Percentiles rank a stretch among this genome's conserved stretches.
Evolutionary conservation across 2,329 filamentous ascomycete genomes (phyloP).

Genomic region (Beauveria brongniartii): DNA sequence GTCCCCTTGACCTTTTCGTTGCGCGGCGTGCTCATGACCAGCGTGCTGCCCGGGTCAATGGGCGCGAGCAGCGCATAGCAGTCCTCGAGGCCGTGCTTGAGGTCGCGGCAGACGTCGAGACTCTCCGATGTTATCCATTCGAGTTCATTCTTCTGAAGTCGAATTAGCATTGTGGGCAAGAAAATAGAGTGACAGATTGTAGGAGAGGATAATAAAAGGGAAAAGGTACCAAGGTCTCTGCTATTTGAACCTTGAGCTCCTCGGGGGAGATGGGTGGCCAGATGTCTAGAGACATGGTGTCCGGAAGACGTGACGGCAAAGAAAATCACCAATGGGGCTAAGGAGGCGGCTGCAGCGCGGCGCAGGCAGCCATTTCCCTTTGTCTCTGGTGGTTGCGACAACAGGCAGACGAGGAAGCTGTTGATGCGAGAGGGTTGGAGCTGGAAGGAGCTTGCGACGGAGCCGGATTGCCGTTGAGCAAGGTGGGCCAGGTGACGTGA

Average conservation of each 20-base stretch:
- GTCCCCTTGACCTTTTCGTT: slow-evolving; percentile 90
- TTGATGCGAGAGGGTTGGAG: neutral
- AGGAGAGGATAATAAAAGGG: neutral
- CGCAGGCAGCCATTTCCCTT: slow-evolving; percentile 21
- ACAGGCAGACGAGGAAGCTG: neutral
- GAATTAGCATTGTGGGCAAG: slow-evolving; percentile 21
- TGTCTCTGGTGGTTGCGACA: neutral
- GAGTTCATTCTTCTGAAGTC: slow-evolving; percentile 40
- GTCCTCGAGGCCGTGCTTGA: slow-evolving; percentile 68
- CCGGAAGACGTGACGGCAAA: neutral
- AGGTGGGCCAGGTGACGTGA: slow-evolving; percentile 6
- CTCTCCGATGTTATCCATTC: slow-evolving; percentile 47
- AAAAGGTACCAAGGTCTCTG: slow-evolving; percentile 41
- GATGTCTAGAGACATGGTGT: slow-evolving; percentile 47
- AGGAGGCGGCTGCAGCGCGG: slow-evolving; percentile 7
- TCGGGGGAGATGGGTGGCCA: slow-evolving; percentile 46
- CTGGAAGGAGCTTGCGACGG: neutral
- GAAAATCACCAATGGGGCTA: neutral
- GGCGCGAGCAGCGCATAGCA: slow-evolving; percentile 82
- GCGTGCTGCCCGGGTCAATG: slow-evolving; percentile 74
- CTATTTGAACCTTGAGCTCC: slow-evolving; percentile 42
- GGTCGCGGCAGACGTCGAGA: slow-evolving; percentile 36
- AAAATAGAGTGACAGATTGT: neutral
- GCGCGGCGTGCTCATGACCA: slow-evolving; percentile 79
- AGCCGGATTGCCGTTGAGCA: neutral